Conservation (phyloP, 176 grass and related monocot species). For the Lolium perenne region DNA sequence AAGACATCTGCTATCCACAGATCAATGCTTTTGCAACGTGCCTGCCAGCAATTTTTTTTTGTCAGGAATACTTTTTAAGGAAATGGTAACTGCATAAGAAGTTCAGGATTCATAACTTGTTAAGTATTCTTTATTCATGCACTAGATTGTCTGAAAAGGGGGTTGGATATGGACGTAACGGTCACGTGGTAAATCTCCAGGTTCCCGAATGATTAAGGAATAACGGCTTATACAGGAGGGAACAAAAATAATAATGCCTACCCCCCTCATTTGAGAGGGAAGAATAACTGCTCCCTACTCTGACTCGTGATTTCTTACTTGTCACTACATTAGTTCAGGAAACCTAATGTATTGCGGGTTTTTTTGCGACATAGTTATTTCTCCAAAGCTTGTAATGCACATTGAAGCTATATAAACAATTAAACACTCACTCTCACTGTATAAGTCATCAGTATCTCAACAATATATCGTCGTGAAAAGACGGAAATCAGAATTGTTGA, state of each 20-base stretch:
- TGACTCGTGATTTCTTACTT: background rate
- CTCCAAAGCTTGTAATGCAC: background rate
- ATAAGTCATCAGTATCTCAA: background rate
- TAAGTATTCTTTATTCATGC: background rate
- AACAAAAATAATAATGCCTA: background rate
- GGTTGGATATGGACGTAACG: background rate
- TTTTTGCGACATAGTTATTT: background rate
- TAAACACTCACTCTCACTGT: background rate
- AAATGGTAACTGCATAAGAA: background rate
- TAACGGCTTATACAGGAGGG: background rate
- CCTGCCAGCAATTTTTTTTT: background rate
- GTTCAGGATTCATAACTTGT: background rate
- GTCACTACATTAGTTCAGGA: background rate
- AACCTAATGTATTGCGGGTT: background rate
- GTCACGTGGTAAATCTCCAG: background rate
- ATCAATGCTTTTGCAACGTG: constrained; percentile 21
- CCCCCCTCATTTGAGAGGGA: background rate
- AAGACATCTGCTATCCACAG: background rate
- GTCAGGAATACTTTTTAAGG: background rate
- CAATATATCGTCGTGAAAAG: background rate
- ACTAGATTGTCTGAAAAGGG: constrained; percentile 1
- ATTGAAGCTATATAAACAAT: background rate
- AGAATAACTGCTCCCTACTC: background rate
- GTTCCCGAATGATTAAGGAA: background rate
- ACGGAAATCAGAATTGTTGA: background rate